Base-by-base conservation (phyloP, 2,329 filamentous ascomycete species). In the Macrophomina tecta region DNA sequence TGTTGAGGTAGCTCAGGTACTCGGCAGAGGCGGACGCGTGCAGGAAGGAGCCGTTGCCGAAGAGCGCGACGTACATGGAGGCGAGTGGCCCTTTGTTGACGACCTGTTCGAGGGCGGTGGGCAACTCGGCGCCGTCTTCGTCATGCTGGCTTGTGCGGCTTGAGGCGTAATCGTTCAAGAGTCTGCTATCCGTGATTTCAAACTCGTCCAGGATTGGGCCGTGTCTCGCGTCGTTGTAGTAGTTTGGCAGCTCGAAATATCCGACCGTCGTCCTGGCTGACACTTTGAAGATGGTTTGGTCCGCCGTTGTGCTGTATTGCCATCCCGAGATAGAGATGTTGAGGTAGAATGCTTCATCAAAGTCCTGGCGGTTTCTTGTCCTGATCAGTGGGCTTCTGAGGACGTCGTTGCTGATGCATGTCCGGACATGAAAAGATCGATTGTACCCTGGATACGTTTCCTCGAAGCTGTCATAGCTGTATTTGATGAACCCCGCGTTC, bases 321-420 rank as follows among this genome's bases (percentile, higher is more conserved):
- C 23, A 23, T 12, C 14, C 40, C 6, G 56, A 40, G 38, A 8
- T 3, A 8, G 7, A 14, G 51, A 62, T 36, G 58, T 62, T 34
- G 28, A 62, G 32, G 9, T 62, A 62, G 42, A 62, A 51, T 2
- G 23, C 18, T 30, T 62, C 58, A 18, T 48, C 42, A 23, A 62
- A 34, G 18, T 62, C 58, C 5, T 62, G 58, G 9, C 58, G 58
- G 18, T 62, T 40, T n/a, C 58, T n/a, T 1, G 58, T 62, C 6
- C 8, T 23, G 38, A 23, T 46, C 12, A 46, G 8, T 9, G 58
- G 58, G 9, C 16, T 12, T 3, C 9, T n/a, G 6, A 51, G 11
- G 5, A 34, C 42, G 18, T n/a, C 23, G 40, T 18, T 36, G 40
- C n/a, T 11, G 14, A 62, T 62, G 58, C 58, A 62, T 9, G 38